Conservation (phyloP, 805 yeast species). For the Candida silvatica region DNA sequence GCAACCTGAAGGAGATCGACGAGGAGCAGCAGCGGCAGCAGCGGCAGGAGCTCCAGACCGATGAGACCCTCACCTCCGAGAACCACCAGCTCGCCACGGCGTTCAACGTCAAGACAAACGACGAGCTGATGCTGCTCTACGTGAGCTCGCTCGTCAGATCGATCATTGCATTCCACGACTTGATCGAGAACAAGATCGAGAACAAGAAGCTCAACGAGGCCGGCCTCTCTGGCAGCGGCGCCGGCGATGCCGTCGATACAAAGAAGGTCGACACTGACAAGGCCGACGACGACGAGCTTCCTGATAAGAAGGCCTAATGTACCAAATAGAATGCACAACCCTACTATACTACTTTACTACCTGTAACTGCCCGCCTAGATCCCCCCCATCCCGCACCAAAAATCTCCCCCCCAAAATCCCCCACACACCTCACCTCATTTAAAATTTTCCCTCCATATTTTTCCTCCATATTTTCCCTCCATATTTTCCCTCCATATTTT, state of each 20-base stretch:
- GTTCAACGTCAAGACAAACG: slow-evolving; percentile 88
- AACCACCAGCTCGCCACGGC: slow-evolving; percentile 49
- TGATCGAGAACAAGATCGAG: slow-evolving; percentile 91
- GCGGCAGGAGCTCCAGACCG: not conserved
- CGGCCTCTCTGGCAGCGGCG: slow-evolving; percentile 27
- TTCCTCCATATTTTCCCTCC: no score
- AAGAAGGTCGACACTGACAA: slow-evolving; percentile 6
- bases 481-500: no score
- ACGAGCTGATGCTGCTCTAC: slow-evolving; percentile 90
- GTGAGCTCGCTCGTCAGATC: slow-evolving; percentile 86
- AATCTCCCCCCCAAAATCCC: no score
- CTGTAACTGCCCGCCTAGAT: no score
- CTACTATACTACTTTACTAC: no score
- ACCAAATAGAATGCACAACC: no score
- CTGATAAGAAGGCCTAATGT: no score
- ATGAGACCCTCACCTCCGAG: slow-evolving; percentile 9
- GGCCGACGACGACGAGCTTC: slow-evolving; percentile 8
- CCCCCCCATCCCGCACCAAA: no score
- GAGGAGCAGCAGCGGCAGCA: slow-evolving; percentile 6
- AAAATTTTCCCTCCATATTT: no score
- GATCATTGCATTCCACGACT: slow-evolving; percentile 91
- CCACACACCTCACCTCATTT: no score
- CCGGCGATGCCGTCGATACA: no score
- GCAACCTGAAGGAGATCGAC: not conserved
- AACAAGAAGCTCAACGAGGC: slow-evolving; percentile 45